Percentiles rank a stretch among this genome's conserved stretches.
These are phyloP conservation scores for Tuber indicum DNA, from an alignment of 495 filamentous ascomycete species.

Conservation along the genomic window DNA sequence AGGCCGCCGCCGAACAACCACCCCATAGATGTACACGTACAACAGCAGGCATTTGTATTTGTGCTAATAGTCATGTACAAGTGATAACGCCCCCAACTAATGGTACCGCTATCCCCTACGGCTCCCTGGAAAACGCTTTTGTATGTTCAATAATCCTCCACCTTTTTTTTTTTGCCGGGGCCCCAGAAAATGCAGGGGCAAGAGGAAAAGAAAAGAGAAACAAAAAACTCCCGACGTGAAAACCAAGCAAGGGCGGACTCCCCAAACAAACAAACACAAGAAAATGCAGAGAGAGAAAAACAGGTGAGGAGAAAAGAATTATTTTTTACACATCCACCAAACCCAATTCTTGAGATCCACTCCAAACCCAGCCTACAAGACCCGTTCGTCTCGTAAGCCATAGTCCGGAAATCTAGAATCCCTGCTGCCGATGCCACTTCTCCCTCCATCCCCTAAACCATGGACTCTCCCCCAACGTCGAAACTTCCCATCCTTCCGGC, in stretches of 20 bases:
- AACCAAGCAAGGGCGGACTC: background rate
- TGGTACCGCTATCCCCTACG: background rate
- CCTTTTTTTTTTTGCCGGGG: background rate
- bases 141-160: background rate
- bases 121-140: background rate
- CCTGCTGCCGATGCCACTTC: slow-evolving; percentile 74
- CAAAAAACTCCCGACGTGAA: background rate
- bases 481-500: slow-evolving; percentile 59
- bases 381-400: background rate
- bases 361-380: background rate
- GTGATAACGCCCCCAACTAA: background rate
- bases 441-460: slow-evolving; percentile 77
- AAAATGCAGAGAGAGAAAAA: background rate
- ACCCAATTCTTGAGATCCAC: background rate
- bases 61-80: background rate
- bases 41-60: background rate
- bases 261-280: background rate
- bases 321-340: background rate
- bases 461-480: slow-evolving; percentile 74
- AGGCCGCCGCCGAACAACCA: background rate
- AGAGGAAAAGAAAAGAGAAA: background rate
- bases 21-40: background rate
- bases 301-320: background rate
- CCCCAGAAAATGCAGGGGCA: background rate
- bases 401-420: slow-evolving; percentile 48